These are phyloP conservation scores for Xylariales sp. DNA, from an alignment of 2,329 filamentous ascomycete species.

Conservation along the genomic window DNA sequence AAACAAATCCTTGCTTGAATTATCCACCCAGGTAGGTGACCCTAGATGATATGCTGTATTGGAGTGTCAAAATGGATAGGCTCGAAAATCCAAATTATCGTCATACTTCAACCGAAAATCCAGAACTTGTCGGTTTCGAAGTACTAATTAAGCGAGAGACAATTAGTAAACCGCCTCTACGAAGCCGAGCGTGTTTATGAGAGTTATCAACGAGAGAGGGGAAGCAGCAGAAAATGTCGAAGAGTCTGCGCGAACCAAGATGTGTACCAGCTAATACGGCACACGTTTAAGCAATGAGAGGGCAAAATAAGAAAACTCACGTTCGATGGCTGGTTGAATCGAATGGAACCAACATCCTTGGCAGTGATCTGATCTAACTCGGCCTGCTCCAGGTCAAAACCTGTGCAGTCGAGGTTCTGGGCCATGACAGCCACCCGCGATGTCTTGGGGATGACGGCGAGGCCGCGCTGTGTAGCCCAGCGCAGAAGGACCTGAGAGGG, in stretches of 20 bases:
- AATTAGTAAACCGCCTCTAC: slow-evolving; percentile 32
- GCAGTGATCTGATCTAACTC: slow-evolving; percentile 75
- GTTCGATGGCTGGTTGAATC: slow-evolving; percentile 81
- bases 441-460: slow-evolving; percentile 87
- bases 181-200: slow-evolving; percentile 3
- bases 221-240: slow-evolving; percentile 14
- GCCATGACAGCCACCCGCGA: slow-evolving; percentile 64
- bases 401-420: slow-evolving; percentile 74
- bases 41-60: slow-evolving; percentile 7
- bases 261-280: not conserved
- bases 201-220: not conserved
- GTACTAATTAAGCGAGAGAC: slow-evolving; percentile 56
- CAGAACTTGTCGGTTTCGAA: slow-evolving; percentile 67
- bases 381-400: slow-evolving; percentile 72
- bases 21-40: slow-evolving; percentile 7
- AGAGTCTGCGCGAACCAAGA: not conserved
- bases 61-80: slow-evolving; percentile 29
- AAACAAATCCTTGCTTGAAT: not conserved
- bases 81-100: slow-evolving; percentile 6
- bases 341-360: slow-evolving; percentile 70
- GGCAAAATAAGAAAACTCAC: slow-evolving; percentile 59
- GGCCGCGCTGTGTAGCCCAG: slow-evolving; percentile 85
- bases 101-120: slow-evolving; percentile 63
- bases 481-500: slow-evolving; percentile 85
- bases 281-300: slow-evolving; percentile 25